A percentile compares a stretch with the other conserved stretches of the same genome.
Conservation (phyloP, 1,284 basidiomycete genomes). For the Cystobasidiaceae sp. region DNA sequence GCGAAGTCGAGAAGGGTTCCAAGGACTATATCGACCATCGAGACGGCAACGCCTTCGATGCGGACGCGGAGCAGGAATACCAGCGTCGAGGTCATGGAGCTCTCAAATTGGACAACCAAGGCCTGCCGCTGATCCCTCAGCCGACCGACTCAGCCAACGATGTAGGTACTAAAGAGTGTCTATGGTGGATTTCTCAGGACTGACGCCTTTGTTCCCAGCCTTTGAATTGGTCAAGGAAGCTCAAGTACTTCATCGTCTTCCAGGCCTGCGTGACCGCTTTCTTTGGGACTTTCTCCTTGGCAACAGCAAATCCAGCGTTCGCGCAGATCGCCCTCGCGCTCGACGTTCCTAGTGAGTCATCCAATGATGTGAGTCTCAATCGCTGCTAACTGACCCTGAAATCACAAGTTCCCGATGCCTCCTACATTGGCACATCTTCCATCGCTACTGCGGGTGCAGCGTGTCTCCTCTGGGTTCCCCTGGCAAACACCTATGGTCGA, state of each 20-base stretch:
- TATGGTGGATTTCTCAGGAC: too few species aligned
- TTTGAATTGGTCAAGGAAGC: constrained; percentile 19
- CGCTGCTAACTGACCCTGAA: too few species aligned
- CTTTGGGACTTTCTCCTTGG: constrained; percentile 12
- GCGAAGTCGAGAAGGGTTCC: not conserved
- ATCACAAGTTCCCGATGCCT: constrained; percentile 12
- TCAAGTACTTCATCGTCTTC: constrained; percentile 19
- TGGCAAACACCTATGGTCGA: constrained; percentile 19
- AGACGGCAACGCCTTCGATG: too few species aligned
- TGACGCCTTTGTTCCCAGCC: too few species aligned
- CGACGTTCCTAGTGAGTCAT: not conserved
- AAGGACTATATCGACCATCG: not conserved
- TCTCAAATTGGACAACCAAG: constrained; percentile 8
- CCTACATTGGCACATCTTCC: constrained; percentile 11
- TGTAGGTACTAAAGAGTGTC: not conserved
- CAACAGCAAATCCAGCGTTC: constrained; percentile 24
- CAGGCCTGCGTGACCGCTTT: constrained; percentile 21
- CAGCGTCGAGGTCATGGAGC: constrained; percentile 3
- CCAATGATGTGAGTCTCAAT: not conserved
- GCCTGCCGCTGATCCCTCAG: constrained; percentile 23
- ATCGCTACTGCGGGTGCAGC: constrained; percentile 19
- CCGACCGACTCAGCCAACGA: constrained; percentile 16
- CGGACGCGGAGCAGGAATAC: constrained; percentile 15
- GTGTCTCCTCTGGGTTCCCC: constrained; percentile 19
- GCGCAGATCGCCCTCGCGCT: constrained; percentile 18